phyloP scores from a whole-genome alignment of 164 flowering plant genomes.

The Macadamia tetraphylla region DNA sequence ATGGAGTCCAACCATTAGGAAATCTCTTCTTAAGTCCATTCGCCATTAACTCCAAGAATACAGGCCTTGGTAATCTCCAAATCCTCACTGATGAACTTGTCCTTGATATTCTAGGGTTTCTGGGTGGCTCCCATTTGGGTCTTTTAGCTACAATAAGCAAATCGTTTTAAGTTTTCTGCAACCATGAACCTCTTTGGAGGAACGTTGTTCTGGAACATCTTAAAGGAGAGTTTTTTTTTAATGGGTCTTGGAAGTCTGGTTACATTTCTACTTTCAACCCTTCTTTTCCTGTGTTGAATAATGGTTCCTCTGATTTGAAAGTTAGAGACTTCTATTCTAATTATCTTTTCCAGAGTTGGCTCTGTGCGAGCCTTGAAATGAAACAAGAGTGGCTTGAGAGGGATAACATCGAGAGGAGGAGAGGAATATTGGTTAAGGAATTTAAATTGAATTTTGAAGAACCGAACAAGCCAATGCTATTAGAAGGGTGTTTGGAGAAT shows the following conservation, averaged over 20 bases:
- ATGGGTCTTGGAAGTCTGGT: constrained; percentile 76
- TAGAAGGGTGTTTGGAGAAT: constrained; percentile 81
- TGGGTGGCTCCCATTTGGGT: constrained; percentile 54
- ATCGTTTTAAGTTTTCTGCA: constrained; percentile 69
- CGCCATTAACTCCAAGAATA: constrained; percentile 65
- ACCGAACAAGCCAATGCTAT: constrained; percentile 80
- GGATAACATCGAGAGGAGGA: constrained; percentile 67
- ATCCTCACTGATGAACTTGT: constrained; percentile 75
- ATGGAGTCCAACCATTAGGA: constrained; percentile 91
- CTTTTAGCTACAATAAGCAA: constrained; percentile 66
- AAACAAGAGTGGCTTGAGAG: constrained; percentile 86
- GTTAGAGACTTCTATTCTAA: constrained; percentile 89
- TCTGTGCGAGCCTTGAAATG: constrained; percentile 96
- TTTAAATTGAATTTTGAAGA: constrained; percentile 73
- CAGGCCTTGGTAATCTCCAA: constrained; percentile 76
- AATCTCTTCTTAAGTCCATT: constrained; percentile 56
- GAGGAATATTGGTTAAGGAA: constrained; percentile 71
- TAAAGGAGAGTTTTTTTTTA: constrained; percentile 48
- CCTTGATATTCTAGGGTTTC: constrained; percentile 67
- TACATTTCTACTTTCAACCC: constrained; percentile 40
- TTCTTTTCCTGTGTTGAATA: constrained; percentile 14
- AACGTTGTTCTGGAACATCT: constrained; percentile 63
- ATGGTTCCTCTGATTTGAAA: constrained; percentile 26
- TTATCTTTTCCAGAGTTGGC: constrained; percentile 96
- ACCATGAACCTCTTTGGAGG: constrained; percentile 94